Evolutionary conservation across 768 basidiomycete genomes (phyloP).

Genomic region (Hericium coralloides): DNA sequence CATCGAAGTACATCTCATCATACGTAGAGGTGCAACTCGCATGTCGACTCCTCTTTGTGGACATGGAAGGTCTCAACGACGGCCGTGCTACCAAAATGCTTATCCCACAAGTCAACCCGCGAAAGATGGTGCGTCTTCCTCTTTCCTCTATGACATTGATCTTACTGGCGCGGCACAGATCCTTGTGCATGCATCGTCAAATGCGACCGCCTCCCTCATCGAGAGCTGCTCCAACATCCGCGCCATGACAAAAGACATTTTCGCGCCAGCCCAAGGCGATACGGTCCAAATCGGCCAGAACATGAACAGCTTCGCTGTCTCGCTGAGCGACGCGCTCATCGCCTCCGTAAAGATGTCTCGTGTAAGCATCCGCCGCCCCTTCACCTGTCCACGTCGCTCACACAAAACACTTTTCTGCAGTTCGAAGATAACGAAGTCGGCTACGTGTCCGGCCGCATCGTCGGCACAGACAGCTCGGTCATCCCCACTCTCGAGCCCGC

Average conservation of each 20-base stretch:
- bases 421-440: conserved; percentile 98
- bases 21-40: conserved; percentile 71
- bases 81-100: conserved; percentile 96
- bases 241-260: conserved; percentile 90
- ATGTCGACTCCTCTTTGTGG: conserved; percentile 84
- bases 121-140: conserved; percentile 68
- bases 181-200: conserved; percentile 68
- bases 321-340: conserved; percentile 84
- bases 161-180: conserved; percentile 42
- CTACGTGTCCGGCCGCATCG: conserved; percentile 82
- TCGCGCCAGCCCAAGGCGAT: conserved; percentile 68
- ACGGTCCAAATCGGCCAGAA: conserved; percentile 89
- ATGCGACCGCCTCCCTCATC: conserved; percentile 64
- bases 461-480: conserved; percentile 76
- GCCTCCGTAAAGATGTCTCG: conserved; percentile 76
- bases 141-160: neutral
- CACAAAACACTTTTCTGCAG: conserved; percentile 29
- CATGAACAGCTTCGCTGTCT: conserved; percentile 89
- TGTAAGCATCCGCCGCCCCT: conserved; percentile 36
- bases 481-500: conserved; percentile 82
- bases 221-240: conserved; percentile 77
- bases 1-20: conserved; percentile 82
- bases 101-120: conserved; percentile 90
- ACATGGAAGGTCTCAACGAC: conserved; percentile 95
- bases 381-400: neutral